Conservation (phyloP, 352 stramenopile species). For the Globisporangium radiosum region DNA sequence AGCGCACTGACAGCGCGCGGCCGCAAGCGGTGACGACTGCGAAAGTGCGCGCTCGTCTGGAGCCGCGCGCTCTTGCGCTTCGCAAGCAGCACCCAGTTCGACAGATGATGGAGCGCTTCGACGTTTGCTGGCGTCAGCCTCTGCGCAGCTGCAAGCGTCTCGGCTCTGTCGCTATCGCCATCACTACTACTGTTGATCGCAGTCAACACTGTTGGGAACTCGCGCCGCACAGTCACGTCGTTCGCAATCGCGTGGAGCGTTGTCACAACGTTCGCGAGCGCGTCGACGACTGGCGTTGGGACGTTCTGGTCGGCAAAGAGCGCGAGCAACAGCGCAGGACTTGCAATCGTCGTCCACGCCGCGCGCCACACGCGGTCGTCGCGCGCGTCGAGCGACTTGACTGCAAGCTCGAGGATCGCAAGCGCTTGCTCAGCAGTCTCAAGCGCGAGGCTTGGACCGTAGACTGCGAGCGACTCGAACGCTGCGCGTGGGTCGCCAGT, state of each 20-base stretch:
- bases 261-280: conserved; percentile 50
- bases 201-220: conserved; percentile 15
- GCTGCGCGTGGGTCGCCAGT: conserved; percentile 21
- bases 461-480: conserved; percentile 37
- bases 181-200: too few species aligned
- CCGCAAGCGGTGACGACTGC: conserved; percentile 18
- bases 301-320: conserved; percentile 31
- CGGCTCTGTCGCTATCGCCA: too few species aligned
- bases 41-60: conserved; percentile 27
- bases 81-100: conserved; percentile 74
- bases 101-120: conserved; percentile 66
- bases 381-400: conserved; percentile 8
- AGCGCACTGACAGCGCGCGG: conserved; percentile 40
- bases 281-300: conserved; percentile 37
- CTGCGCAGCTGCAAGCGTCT: background rate
- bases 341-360: conserved; percentile 36
- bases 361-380: conserved; percentile 16
- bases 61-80: conserved; percentile 66
- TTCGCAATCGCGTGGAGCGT: conserved; percentile 42
- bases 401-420: conserved; percentile 39
- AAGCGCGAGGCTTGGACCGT: conserved; percentile 46
- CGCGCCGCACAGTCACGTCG: conserved; percentile 36
- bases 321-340: conserved; percentile 63
- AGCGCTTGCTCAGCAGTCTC: conserved; percentile 57
- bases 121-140: conserved; percentile 55